phyloP scores from a whole-genome alignment of 2,329 filamentous ascomycete species.

The Venturia carpophila region DNA sequence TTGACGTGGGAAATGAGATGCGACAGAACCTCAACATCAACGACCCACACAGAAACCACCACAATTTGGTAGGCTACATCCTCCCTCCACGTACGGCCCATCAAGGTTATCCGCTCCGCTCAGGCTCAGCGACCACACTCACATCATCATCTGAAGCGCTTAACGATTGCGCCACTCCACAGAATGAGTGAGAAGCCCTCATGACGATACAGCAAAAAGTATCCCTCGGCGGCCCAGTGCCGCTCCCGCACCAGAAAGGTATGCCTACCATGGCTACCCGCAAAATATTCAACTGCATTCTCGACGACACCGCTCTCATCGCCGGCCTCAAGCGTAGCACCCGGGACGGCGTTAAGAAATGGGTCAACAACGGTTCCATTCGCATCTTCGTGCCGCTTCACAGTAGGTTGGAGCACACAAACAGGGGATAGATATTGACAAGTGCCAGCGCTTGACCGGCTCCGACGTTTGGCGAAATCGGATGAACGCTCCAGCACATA shows the following conservation, averaged over 20 bases:
- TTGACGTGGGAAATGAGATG: neutral
- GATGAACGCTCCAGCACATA: slow-evolving; percentile 37
- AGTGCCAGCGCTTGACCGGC: slow-evolving; percentile 37
- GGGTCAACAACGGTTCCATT: slow-evolving; percentile 43
- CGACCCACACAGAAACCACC: neutral
- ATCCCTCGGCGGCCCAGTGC: neutral
- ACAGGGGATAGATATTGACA: neutral
- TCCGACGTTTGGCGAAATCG: slow-evolving; percentile 37
- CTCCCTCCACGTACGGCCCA: neutral
- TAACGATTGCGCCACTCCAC: neutral
- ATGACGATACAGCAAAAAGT: slow-evolving; percentile 9
- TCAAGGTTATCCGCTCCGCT: neutral
- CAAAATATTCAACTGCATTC: slow-evolving; percentile 48
- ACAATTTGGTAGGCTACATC: neutral
- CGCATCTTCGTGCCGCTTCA: slow-evolving; percentile 45
- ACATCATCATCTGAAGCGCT: neutral
- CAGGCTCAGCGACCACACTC: neutral
- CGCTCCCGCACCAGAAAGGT: neutral
- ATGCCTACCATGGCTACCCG: slow-evolving; percentile 25
- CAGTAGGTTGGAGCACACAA: slow-evolving; percentile 32
- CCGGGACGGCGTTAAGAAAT: slow-evolving; percentile 45
- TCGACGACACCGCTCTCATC: slow-evolving; percentile 44
- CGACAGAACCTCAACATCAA: neutral
- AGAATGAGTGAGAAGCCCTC: slow-evolving; percentile 7
- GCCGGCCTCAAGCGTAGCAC: slow-evolving; percentile 45